Base-by-base conservation (phyloP, 345 rosid species). In the Raphanus sativus region DNA sequence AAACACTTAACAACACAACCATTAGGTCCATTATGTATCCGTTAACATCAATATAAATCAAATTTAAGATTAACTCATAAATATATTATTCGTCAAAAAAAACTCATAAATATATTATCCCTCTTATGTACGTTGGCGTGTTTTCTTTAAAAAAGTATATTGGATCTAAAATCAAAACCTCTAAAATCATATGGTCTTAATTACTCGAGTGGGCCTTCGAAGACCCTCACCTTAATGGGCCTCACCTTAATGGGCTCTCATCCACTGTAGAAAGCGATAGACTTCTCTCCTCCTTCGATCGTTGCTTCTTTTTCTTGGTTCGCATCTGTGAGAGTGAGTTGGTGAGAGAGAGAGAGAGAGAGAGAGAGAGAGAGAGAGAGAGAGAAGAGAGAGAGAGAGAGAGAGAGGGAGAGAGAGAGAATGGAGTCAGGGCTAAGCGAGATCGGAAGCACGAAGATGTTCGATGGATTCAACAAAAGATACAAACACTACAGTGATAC, bases 401-500 rank as follows among this genome's bases (percentile, higher is more conserved):
- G 71, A 73, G 33, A n/a, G 11, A 1, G 70, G 60, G 55, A 4
- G 10, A 15, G 50, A 30, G 71, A 6, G 71, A 73, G 33, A 67
- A 86, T 89, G 98, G 94, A 86, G 83, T 81, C 79, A 45, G 89
- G 79, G 67, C 87, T 91, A 3, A 80, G 62, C 15, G 98, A 94
- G 85, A 89, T 90, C 42, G 80, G 90, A 64, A 88, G 92, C 87
- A 50, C 92, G 12, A 92, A 90, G 82, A 92, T 92, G 98, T 94
- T 88, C 70, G 92, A 85, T 71, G 98, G 98, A 0, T 86, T 70
- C 90, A 94, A 90, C 89, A 88, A 83, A 85, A 86, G 98, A 86
- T 94, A 84, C 87, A 90, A 86, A 73, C 98, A 94, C 70, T 86
- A 81, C 87, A 94, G 98, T 73, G 85, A 89, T 1, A 88, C 95